These are phyloP conservation scores for Olyra latifolia DNA, from an alignment of 176 grass and related monocot genomes.

Conservation along the genomic window DNA sequence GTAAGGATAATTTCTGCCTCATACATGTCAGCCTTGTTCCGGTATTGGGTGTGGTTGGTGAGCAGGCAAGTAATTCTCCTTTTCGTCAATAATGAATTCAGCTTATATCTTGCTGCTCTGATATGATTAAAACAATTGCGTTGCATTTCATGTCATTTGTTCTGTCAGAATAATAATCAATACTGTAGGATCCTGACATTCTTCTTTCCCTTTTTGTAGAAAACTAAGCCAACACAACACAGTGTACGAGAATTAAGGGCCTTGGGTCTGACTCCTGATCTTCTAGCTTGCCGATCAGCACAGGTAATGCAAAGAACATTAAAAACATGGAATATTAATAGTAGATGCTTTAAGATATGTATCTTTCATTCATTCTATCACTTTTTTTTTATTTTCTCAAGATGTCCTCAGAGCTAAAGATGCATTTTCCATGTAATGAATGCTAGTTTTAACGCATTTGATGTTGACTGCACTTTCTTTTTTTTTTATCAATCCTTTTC, in stretches of 20 bases:
- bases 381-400: neutral
- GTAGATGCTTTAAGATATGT: neutral
- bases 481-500: slow-evolving; percentile 19
- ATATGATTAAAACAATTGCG: neutral
- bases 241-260: slow-evolving; percentile 94
- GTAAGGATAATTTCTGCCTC: slow-evolving; percentile 96
- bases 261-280: slow-evolving; percentile 92
- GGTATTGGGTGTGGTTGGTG: slow-evolving; percentile 92
- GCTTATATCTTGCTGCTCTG: neutral
- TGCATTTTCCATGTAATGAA: neutral
- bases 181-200: slow-evolving; percentile 3
- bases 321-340: neutral
- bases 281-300: slow-evolving; percentile 87
- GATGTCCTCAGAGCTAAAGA: neutral
- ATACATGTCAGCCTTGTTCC: slow-evolving; percentile 98
- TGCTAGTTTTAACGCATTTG: neutral
- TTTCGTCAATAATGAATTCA: slow-evolving; percentile 12
- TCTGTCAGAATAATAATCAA: neutral
- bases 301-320: slow-evolving; percentile 54
- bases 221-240: slow-evolving; percentile 99
- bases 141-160: slow-evolving; percentile 18
- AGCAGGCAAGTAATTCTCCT: slow-evolving; percentile 82
- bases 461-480: slow-evolving; percentile 10
- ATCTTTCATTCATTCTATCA: neutral
- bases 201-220: slow-evolving; percentile 53